These are phyloP conservation scores for Astrothelium macrocarpum DNA, from an alignment of 495 filamentous ascomycete species.

Conservation along the genomic window DNA sequence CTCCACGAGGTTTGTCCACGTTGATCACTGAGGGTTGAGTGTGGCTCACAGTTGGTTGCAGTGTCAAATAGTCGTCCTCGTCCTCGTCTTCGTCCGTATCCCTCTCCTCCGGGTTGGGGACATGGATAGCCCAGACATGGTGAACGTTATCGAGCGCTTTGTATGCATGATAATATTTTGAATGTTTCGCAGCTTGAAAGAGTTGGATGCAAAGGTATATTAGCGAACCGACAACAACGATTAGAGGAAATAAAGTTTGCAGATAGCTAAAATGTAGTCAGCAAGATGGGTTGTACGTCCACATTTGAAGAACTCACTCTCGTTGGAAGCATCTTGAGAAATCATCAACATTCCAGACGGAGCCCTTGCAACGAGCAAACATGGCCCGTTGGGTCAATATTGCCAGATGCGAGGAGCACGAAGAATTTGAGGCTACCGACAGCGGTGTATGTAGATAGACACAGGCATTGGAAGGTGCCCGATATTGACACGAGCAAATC, in stretches of 20 bases:
- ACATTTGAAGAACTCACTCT: slow-evolving; percentile 53
- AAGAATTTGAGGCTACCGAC: background rate
- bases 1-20: slow-evolving; percentile 64
- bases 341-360: slow-evolving; percentile 82
- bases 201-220: slow-evolving; percentile 51
- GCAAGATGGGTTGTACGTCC: background rate
- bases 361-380: slow-evolving; percentile 69
- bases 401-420: background rate
- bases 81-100: slow-evolving; percentile 56
- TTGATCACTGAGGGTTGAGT: slow-evolving; percentile 58
- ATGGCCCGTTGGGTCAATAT: slow-evolving; percentile 28
- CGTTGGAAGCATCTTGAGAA: slow-evolving; percentile 78
- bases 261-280: slow-evolving; percentile 54
- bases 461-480: background rate
- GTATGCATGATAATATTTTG: slow-evolving; percentile 43
- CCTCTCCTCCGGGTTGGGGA: slow-evolving; percentile 13
- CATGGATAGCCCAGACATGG: slow-evolving; percentile 16
- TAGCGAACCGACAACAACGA: slow-evolving; percentile 58
- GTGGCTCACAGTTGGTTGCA: slow-evolving; percentile 52
- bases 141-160: slow-evolving; percentile 33
- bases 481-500: background rate
- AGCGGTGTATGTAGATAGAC: background rate
- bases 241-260: slow-evolving; percentile 70
- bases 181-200: slow-evolving; percentile 38
- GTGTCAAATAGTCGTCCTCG: slow-evolving; percentile 39